Percentiles rank a stretch among this genome's conserved stretches.
These are phyloP conservation scores for Alliaria petiolata DNA, from an alignment of 345 rosid species.

Conservation along the genomic window DNA sequence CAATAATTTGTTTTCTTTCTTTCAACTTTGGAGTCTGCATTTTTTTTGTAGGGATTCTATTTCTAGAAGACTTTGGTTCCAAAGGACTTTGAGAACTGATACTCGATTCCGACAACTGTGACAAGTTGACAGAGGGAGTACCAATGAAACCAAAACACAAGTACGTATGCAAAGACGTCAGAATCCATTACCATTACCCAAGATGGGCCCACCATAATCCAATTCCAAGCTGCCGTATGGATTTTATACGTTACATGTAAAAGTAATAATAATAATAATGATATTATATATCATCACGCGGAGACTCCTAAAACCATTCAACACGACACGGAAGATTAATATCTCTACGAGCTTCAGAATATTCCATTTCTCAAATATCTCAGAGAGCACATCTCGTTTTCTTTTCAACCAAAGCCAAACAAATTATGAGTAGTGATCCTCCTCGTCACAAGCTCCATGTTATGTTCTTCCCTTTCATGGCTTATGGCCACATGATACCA, in stretches of 20 bases:
- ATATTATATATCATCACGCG: background rate
- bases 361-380: background rate
- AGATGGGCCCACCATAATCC: background rate
- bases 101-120: background rate
- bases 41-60: too few species aligned
- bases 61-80: too few species aligned
- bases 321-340: background rate
- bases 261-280: too few species aligned
- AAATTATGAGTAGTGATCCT: slow-evolving; percentile 26
- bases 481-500: slow-evolving; percentile 60
- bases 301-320: background rate
- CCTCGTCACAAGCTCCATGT: slow-evolving; percentile 31
- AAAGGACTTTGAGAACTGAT: background rate
- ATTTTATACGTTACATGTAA: too few species aligned
- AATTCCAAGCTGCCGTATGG: background rate
- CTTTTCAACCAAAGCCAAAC: background rate
- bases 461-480: slow-evolving; percentile 49
- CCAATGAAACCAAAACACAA: slow-evolving; percentile 4
- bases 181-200: background rate
- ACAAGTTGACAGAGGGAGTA: background rate
- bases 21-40: too few species aligned
- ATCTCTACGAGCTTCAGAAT: background rate
- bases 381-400: background rate
- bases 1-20: too few species aligned
- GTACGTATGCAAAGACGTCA: slow-evolving; percentile 22